phyloP scores from a whole-genome alignment of 192 early-diverging fungal species.

The Coemansia sp. region DNA sequence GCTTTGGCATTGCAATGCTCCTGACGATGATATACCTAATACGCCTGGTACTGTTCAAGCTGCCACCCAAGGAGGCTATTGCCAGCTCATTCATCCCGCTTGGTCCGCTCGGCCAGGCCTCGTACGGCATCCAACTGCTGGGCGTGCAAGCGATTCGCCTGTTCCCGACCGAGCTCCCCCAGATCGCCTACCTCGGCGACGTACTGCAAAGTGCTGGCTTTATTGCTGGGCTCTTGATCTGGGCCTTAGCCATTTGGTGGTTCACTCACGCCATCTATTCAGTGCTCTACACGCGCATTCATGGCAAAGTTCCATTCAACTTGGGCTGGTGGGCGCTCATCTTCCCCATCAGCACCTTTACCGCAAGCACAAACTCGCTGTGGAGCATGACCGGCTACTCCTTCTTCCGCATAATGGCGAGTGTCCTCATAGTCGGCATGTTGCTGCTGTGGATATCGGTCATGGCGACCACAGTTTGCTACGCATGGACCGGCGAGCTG shows the following conservation, averaged over 20 bases:
- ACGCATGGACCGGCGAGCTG: constrained; percentile 50
- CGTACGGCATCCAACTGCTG: constrained; percentile 56
- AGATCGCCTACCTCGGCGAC: constrained; percentile 33
- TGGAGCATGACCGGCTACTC: constrained; percentile 19
- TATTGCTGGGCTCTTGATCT: constrained; percentile 44
- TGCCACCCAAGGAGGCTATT: constrained; percentile 59
- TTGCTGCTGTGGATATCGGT: constrained; percentile 39
- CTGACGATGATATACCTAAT: constrained; percentile 55
- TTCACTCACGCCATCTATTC: constrained; percentile 46
- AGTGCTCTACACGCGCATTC: constrained; percentile 26
- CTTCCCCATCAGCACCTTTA: constrained; percentile 57
- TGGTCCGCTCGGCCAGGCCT: constrained; percentile 58
- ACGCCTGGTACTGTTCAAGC: constrained; percentile 50
- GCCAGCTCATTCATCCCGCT: constrained; percentile 56
- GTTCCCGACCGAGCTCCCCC: constrained; percentile 26
- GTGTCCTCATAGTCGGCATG: constrained; percentile 38
- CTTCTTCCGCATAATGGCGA: constrained; percentile 45
- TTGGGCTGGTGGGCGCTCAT: constrained; percentile 65
- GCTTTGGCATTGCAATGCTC: constrained; percentile 47
- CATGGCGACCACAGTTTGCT: constrained; percentile 26
- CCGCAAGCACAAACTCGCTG: constrained; percentile 27
- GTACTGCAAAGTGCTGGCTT: constrained; percentile 36
- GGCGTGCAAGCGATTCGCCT: constrained; percentile 41
- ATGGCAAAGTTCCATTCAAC: constrained; percentile 51
- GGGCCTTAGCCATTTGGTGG: constrained; percentile 59